Conservation (phyloP, 306 rosid genomes). For the Cucumis hystrix region DNA sequence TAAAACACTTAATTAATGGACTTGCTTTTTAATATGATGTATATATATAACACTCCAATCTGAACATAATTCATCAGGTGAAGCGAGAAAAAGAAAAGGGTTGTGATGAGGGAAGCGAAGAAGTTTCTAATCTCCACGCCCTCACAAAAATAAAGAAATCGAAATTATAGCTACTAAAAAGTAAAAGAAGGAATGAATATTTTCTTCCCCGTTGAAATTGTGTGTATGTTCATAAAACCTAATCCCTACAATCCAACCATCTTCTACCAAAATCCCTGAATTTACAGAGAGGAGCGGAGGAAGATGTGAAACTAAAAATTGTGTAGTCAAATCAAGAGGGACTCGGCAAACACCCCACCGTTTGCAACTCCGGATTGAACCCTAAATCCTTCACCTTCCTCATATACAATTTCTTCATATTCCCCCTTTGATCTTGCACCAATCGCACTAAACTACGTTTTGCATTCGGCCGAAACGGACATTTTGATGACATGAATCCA, state of each 20-base stretch:
- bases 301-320: neutral
- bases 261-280: neutral
- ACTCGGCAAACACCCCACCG: conserved; percentile 54
- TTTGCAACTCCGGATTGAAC: conserved; percentile 32
- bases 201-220: neutral
- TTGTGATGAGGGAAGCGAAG: neutral
- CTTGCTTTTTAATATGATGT: too few relatives aligned
- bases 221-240: neutral
- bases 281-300: neutral
- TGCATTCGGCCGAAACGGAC: conserved; percentile 73
- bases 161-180: neutral
- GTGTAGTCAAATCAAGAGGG: conserved; percentile 27
- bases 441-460: conserved; percentile 68
- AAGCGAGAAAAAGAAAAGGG: neutral
- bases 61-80: neutral
- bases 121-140: neutral
- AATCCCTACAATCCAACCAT: neutral
- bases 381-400: conserved; percentile 56
- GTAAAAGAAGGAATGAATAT: neutral
- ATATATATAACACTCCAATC: neutral
- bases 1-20: too few relatives aligned
- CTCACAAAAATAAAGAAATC: neutral
- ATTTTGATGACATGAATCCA: conserved; percentile 69
- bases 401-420: conserved; percentile 65
- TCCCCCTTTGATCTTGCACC: conserved; percentile 57